Base-by-base conservation (phyloP, 2,329 filamentous ascomycete genomes). In the Aspergillus fijiensis region DNA sequence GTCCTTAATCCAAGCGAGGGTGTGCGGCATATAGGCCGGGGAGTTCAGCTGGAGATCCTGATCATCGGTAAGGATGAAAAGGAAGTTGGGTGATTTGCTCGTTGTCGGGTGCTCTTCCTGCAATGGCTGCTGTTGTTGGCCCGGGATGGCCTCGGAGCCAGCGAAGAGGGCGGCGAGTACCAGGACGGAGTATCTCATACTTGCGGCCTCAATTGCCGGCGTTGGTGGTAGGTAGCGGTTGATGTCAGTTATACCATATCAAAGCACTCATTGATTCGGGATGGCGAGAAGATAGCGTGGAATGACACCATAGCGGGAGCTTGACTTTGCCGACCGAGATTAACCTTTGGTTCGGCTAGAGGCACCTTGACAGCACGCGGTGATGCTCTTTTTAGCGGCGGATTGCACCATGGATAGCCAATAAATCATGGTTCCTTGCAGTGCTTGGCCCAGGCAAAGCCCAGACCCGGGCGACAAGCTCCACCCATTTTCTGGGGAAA, bases 61-160 rank as follows among this genome's bases (percentile, higher is more conserved):
- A 62, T 90, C 88, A 61, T 90, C 88, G 0, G 86, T 87, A 45
- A 90, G 77, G 59, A 90, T 85, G 67, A 90, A 87, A 21, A 90
- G 76, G 50, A 90, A 84, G 63, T 89, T 89, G 0, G 82, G 78
- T 23, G 62, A 66, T 31, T 63, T 67, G 27, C 27, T 27, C 42
- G 3, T 47, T 11, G 10, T 55, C 52, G 21, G 62, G 19, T 27
- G 61, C 48, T 5, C 63, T 23, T 68, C 12, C 10, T 55, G 42
- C n/a, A 47, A 60, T 12, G 67, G 55, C 2, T 56, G 29, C 29
- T 67, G 65, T 3, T 60, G 49, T 31, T 60, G 49, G 2, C 19
- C n/a, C 4, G 55, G 49, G 16, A 63, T 25, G 2, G 62, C 60
- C 14, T 69, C 62, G 19, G 55, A 58, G 21, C 50, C 62, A n/a